Base-by-base conservation (phyloP, 108 stramenopile species). In the Mediolabrus comicus region DNA sequence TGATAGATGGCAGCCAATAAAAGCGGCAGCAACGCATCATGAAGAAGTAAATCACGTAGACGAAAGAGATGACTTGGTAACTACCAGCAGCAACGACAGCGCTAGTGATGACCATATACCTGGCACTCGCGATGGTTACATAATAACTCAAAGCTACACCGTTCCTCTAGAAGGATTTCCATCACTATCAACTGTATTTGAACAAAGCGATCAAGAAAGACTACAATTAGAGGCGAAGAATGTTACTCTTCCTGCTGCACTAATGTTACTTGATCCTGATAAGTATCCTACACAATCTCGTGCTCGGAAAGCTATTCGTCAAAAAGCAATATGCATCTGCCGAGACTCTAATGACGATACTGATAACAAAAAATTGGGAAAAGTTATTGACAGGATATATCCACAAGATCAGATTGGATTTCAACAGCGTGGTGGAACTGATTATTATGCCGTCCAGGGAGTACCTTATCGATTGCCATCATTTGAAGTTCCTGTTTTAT, bases 401-500 rank as follows among this genome's bases (percentile, higher is more conserved):
- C 78, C 78, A 3, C 73, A 73, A 17, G 78, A 79, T 41, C 19
- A 17, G 6, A 63, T 79, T 36, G 78, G 78, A 1, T 64, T 62
- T 41, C 78, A 79, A 58, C 67, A 41, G 8, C 74, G 72, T 14
- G 53, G 24, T 12, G 73, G 78, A 46, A 34, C 30, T 0, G 77
- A 78, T 46, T 78, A 78, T 27, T 60, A 71, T 19, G 63, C 77
- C 14, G 33, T 59, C 14, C 59, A 70, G 31, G 77, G 77, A 25
- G 46, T 12, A 1, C 61, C 67, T 0, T 76, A 72, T 43, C 72
- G 74, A 43, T 54, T 39, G 24, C 77, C 82, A 11, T 67, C 84
- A 7, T 90, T 92, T 65, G 85, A 89, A 5, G 54, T 95, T 56
- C 85, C 87, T n/a, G 91, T 95, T 13, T 59, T 92, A 13, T 92